phyloP scores from a whole-genome alignment of 2,329 filamentous ascomycete species.

The Sclerotinia sclerotiorum region DNA sequence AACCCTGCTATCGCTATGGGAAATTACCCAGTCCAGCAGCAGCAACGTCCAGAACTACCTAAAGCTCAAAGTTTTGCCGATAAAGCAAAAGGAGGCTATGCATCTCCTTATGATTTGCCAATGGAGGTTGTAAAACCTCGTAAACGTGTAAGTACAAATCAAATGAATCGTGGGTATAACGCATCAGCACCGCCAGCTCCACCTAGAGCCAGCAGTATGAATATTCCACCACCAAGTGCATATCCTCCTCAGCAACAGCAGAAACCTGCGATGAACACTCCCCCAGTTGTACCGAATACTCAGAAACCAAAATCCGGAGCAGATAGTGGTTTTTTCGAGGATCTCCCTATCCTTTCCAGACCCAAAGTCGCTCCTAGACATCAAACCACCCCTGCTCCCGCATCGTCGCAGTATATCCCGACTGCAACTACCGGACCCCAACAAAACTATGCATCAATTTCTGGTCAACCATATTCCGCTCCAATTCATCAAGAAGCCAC shows the following conservation, averaged over 20 bases:
- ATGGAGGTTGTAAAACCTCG: constrained; percentile 76
- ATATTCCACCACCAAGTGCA: constrained; percentile 29
- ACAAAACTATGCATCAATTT: constrained; percentile 22
- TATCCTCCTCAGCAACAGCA: constrained; percentile 27
- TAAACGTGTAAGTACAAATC: constrained; percentile 61
- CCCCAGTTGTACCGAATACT: constrained; percentile 9
- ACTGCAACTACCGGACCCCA: constrained; percentile 21
- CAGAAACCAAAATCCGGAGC: constrained; percentile 40
- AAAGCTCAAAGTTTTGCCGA: constrained; percentile 83
- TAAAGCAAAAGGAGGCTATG: constrained; percentile 87
- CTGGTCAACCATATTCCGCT: constrained; percentile 12
- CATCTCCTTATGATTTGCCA: constrained; percentile 92
- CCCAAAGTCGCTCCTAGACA: constrained; percentile 61
- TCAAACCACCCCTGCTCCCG: constrained; percentile 30
- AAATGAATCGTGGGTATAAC: constrained; percentile 36
- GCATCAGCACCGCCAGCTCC: constrained; percentile 31
- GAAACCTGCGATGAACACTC: constrained; percentile 15
- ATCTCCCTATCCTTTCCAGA: constrained; percentile 64
- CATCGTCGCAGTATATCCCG: constrained; percentile 31
- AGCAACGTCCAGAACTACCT: constrained; percentile 47
- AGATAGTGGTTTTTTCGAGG: constrained; percentile 67
- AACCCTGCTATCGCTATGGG: constrained; percentile 28
- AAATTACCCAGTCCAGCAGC: constrained; percentile 36
- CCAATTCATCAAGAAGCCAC: constrained; percentile 15
- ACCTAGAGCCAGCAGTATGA: constrained; percentile 38